Conservation (phyloP, 805 yeast species). For the Candida takata region DNA sequence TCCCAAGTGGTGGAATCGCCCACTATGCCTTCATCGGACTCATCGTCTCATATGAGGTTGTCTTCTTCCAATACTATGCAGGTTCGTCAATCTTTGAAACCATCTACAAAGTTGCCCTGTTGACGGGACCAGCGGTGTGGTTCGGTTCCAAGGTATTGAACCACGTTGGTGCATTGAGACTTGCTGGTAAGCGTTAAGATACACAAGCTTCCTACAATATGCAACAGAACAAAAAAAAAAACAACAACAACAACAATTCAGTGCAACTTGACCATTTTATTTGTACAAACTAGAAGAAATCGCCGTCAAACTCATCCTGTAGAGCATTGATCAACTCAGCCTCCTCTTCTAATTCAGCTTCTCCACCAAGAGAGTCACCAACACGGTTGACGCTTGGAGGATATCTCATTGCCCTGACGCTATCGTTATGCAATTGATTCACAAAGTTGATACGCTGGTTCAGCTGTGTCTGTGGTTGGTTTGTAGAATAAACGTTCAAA, state of each 20-base stretch:
- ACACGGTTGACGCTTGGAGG: constrained; percentile 37
- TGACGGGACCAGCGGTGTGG: constrained; percentile 23
- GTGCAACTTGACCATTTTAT: no score
- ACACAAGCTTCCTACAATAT: not conserved
- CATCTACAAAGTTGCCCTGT: constrained; percentile 11
- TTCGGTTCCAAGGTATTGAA: constrained; percentile 23
- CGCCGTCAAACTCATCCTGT: constrained; percentile 23
- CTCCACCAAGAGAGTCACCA: constrained; percentile 13
- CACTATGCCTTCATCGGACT: constrained; percentile 16
- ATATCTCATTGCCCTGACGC: constrained; percentile 92
- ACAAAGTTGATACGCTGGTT: constrained; percentile 94
- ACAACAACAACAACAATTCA: not conserved
- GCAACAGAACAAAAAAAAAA: not conserved
- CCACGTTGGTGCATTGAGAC: constrained; percentile 22
- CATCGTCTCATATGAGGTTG: constrained; percentile 17
- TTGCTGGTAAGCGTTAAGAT: constrained; percentile 22
- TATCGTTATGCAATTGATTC: constrained; percentile 81
- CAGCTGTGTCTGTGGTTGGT: constrained; percentile 78
- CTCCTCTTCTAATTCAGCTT: constrained; percentile 18
- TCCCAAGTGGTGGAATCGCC: constrained; percentile 9
- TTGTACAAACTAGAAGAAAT: constrained; percentile 21
- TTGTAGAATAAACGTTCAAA: constrained; percentile 79
- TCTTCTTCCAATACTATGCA: constrained; percentile 22
- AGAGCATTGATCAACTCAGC: constrained; percentile 21
- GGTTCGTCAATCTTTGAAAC: constrained; percentile 21